Evolutionary conservation across 31 red algal species (phyloP), one percentile per base, ranked within the genome.

Genomic region (Asparagopsis taxiformis): DNA sequence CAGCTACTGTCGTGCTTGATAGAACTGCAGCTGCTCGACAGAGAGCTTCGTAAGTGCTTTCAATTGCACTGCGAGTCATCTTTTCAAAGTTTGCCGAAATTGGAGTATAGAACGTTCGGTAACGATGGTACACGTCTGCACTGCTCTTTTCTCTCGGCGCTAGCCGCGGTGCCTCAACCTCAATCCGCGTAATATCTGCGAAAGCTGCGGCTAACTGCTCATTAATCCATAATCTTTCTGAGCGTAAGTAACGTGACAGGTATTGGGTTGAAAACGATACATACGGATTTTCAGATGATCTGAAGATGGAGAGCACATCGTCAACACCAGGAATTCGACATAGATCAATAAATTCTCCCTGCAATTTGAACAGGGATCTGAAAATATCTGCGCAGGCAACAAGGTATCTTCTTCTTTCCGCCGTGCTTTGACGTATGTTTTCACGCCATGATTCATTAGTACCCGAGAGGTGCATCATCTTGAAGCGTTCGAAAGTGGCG

Each of bases 151-250:
- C 30, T 31, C 54, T 51, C 1, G 79, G 79, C 1, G 57, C 79
- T 62, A 83, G 30, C 6, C 56, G 52, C 48, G 66, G 67, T 5
- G 51, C 51, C 25, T 59, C 20, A 36, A 65, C 54, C 62, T 83
- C 79, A 4, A 83, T 72, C 17, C 67, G 31, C 0, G 79, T 62
- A 38, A 83, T 83, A 20, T 65, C 58, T 23, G 46, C 33, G 46
- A 83, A 83, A 0, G 79, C 36, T 51, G 67, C 29, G 15, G 52
- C 79, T 22, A 83, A 39, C 26, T 83, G 79, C 41, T 83, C 55
- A 65, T 83, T 65, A 72, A 83, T 51, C 79, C 79, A 83, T n/a
- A 51, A 52, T 44, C 59, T 83, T 32, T 83, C 79, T 19, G 44
- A 51, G 51, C 49, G 23, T 23, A 83, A 51, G 53, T 72, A 65